These are phyloP conservation scores for Vitis hybrid DNA, from an alignment of 177 flowering plant genomes.

Conservation along the genomic window DNA sequence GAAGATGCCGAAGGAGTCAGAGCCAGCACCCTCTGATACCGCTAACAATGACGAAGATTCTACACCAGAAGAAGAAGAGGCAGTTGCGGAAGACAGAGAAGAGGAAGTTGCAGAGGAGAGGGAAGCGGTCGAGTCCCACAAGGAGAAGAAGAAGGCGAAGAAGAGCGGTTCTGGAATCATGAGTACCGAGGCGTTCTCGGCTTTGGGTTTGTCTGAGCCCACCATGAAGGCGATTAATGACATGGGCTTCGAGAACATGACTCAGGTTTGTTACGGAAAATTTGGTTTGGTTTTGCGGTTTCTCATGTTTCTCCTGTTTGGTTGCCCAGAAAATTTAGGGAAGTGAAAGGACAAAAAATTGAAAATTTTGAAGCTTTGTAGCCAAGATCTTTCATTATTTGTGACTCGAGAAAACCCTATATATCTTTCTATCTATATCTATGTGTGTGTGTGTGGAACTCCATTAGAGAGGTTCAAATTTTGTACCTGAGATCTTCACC, in stretches of 20 bases:
- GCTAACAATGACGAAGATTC: neutral
- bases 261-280: constrained; percentile 51
- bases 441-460: too few relatives aligned
- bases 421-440: too few relatives aligned
- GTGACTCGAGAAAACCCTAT: too few relatives aligned
- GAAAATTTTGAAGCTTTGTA: neutral
- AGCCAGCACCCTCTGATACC: neutral
- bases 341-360: neutral
- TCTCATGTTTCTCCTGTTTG: neutral
- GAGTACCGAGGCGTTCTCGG: constrained; percentile 58
- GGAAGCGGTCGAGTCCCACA: neutral
- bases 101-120: constrained; percentile 18
- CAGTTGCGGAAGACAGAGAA: constrained; percentile 3
- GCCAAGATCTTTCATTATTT: neutral
- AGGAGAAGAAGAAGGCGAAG: constrained; percentile 21
- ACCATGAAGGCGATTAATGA: constrained; percentile 72
- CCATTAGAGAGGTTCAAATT: too few relatives aligned
- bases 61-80: constrained; percentile 7
- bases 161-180: constrained; percentile 65
- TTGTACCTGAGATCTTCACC: too few relatives aligned
- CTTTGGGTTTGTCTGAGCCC: constrained; percentile 55
- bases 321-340: neutral
- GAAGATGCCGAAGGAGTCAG: neutral
- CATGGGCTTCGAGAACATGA: constrained; percentile 73
- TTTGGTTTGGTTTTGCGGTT: neutral